A percentile compares a stretch with the other conserved stretches of the same genome.
These are phyloP conservation scores for Tuber indicum DNA, from an alignment of 495 filamentous ascomycete genomes.

Conservation along the genomic window DNA sequence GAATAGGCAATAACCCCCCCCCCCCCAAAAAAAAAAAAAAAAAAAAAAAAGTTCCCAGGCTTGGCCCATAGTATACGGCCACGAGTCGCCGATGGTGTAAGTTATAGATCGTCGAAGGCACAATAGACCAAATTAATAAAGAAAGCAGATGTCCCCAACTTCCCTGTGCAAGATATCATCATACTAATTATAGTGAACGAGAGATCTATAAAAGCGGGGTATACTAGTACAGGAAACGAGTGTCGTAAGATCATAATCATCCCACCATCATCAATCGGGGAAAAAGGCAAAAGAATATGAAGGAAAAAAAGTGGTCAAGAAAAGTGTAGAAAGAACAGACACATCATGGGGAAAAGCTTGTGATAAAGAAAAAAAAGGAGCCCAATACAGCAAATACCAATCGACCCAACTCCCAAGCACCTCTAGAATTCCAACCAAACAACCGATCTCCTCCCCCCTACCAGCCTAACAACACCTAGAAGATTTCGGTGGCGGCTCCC, in stretches of 20 bases:
- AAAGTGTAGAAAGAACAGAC: not conserved
- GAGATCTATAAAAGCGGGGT: not conserved
- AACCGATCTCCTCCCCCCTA: constrained; percentile 8
- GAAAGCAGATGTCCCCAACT: not conserved
- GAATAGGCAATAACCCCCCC: constrained; percentile 43
- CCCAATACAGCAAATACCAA: constrained; percentile 11
- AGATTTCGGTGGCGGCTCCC: constrained; percentile 12
- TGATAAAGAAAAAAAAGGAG: constrained; percentile 7
- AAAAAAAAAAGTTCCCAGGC: not conserved
- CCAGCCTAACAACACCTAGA: constrained; percentile 41
- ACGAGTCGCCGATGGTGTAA: not conserved
- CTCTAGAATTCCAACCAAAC: constrained; percentile 22
- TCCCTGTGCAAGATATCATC: not conserved
- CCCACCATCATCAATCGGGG: not conserved
- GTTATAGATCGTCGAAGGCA: not conserved
- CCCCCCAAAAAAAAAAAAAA: not conserved
- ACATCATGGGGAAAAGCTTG: not conserved
- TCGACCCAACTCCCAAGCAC: constrained; percentile 17
- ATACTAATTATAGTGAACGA: not conserved
- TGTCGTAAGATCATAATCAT: not conserved
- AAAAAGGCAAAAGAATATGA: not conserved
- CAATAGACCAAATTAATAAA: not conserved
- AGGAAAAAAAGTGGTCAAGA: not conserved
- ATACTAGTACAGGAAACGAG: constrained; percentile 6
- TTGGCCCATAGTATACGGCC: not conserved